Base-by-base conservation (phyloP, 1,284 basidiomycete genomes). In the Ustilago esculenta region DNA sequence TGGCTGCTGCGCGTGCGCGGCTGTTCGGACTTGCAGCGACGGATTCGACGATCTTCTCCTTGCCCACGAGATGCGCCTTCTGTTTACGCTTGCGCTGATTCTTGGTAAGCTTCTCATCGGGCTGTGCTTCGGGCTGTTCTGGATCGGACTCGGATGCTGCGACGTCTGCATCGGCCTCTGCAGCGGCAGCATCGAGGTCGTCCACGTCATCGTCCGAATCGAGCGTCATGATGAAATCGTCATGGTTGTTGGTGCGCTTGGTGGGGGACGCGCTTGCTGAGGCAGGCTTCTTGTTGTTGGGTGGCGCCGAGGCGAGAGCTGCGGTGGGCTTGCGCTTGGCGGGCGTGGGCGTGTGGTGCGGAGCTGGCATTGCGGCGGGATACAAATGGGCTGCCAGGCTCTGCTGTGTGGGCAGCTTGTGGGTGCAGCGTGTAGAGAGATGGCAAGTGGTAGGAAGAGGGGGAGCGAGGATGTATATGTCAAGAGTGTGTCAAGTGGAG, bases 171-270 rank as follows among this genome's bases (percentile, higher is more conserved):
- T 47, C 52, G n/a, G 25, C 24, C n/a, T 46, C 29, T 30, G 21
- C 21, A 14, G 54, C 41, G 35, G 21, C 21, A 14, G 54, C 41
- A 54, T 65, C 61, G 37, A 65, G 54, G 15, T 65, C 61, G 10
- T 43, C 34, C 0, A 67, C 56, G 25, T 81, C 79, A 17, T 79
- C 79, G 33, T 81, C 79, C 8, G 76, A 77, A 33, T 81, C 79
- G 35, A 81, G 61, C 15, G 79, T 81, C 79, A 81, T 79, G 58
- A 81, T 60, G 42, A 81, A 79, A 52, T 80, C 79, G 44, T 78
- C 67, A 40, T 70, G 40, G 32, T 50, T 32, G 37, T 45, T 34
- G 29, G 17, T 15, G 18, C 41, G 37, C 12, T 23, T 44, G 32
- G 27, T 12, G 12, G 27, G 27, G 27, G 27, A 29, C 15, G 44